phyloP scores from a whole-genome alignment of 345 rosid genomes.

The Zanthoxylum bungeanum region DNA sequence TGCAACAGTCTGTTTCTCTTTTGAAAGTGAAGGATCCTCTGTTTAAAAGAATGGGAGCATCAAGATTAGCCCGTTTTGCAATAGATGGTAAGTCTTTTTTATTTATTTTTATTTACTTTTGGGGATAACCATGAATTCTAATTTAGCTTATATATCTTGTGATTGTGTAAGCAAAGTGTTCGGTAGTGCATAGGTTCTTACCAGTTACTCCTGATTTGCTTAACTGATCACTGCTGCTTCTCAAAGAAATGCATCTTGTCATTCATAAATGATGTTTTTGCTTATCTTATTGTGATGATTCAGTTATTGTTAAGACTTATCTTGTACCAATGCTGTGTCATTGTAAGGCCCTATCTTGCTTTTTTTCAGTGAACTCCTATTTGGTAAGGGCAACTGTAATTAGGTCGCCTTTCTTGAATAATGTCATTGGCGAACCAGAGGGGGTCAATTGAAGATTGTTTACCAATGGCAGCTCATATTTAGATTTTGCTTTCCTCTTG shows the following conservation, averaged over 20 bases:
- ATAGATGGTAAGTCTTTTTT: slow-evolving; percentile 50
- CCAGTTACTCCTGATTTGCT: not conserved
- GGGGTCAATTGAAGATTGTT: not conserved
- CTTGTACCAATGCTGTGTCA: not conserved
- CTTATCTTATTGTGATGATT: not conserved
- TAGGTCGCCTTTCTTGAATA: not conserved
- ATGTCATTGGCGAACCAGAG: not conserved
- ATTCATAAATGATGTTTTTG: not conserved
- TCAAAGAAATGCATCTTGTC: not conserved
- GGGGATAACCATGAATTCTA: not conserved
- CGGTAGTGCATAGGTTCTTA: not conserved
- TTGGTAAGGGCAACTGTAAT: not conserved
- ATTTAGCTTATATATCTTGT: not conserved
- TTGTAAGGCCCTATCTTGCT: not conserved
- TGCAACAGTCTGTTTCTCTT: slow-evolving; percentile 82
- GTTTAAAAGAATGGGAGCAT: slow-evolving; percentile 91
- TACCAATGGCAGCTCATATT: not conserved
- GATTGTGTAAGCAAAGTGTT: not conserved
- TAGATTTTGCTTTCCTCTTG: slow-evolving; percentile 6
- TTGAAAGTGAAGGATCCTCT: slow-evolving; percentile 88
- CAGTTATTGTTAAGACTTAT: not conserved
- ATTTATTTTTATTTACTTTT: not conserved
- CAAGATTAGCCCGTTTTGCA: slow-evolving; percentile 83
- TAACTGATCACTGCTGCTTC: not conserved
- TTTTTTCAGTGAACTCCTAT: not conserved